Evolutionary conservation across 768 basidiomycete species (phyloP).

Genomic region (Lactarius sp.): DNA sequence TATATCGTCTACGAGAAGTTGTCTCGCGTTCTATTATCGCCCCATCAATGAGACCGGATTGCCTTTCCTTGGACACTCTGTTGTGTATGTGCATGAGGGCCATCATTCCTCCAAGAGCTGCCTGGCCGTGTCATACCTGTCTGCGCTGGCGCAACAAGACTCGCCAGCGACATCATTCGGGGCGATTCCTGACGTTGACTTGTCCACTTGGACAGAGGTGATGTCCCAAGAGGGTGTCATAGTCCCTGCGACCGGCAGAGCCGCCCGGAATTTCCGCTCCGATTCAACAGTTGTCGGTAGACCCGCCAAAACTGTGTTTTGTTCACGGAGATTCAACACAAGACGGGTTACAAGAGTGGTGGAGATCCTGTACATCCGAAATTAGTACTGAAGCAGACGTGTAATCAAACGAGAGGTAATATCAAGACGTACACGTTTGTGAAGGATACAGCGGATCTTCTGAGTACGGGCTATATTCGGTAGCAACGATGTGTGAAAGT

Average conservation of each 20-base stretch:
- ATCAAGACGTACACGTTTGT: too few relatives aligned
- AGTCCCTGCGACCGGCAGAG: background rate
- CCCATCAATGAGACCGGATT: background rate
- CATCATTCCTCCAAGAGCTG: background rate
- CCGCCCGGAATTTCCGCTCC: background rate
- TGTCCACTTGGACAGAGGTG: too few relatives aligned
- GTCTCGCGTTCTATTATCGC: background rate
- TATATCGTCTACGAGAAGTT: background rate
- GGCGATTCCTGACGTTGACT: too few relatives aligned
- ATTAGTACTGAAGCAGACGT: too few relatives aligned
- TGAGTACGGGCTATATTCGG: constrained; percentile 2
- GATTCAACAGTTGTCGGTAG: background rate
- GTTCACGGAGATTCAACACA: too few relatives aligned
- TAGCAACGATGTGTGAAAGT: background rate
- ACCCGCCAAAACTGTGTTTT: background rate
- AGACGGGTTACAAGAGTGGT: too few relatives aligned
- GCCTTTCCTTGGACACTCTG: background rate
- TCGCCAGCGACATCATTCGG: too few relatives aligned
- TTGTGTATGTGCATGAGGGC: background rate
- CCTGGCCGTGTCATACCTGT: too few relatives aligned
- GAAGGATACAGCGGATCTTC: background rate
- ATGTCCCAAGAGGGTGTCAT: too few relatives aligned
- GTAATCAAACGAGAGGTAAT: too few relatives aligned
- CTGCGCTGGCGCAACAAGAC: too few relatives aligned
- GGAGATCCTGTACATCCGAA: too few relatives aligned